Evolutionary conservation across 768 basidiomycete species (phyloP).

Genomic region (Leccinum pellstonianum): DNA sequence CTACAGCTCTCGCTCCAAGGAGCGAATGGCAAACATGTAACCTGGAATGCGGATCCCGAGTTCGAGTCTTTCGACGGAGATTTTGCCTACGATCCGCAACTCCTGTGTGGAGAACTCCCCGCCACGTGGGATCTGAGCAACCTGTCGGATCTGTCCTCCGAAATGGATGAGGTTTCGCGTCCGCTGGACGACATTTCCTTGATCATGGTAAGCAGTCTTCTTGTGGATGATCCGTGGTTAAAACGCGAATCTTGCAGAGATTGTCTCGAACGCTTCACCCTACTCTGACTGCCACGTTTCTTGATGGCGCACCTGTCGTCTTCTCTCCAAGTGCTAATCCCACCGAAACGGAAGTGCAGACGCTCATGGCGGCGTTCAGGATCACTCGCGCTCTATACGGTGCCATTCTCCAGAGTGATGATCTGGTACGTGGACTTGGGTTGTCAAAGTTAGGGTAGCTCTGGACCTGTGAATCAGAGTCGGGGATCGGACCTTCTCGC

Average conservation of each 20-base stretch:
- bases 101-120: constrained; percentile 13
- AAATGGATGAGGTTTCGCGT: constrained; percentile 16
- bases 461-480: constrained; percentile 23
- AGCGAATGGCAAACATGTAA: constrained; percentile 19
- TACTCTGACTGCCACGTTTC: constrained; percentile 75
- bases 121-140: constrained; percentile 36
- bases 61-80: constrained; percentile 31
- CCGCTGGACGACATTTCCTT: constrained; percentile 19
- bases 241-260: constrained; percentile 42
- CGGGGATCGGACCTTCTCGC: constrained; percentile 23
- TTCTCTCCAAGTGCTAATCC: constrained; percentile 68
- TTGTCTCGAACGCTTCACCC: constrained; percentile 75
- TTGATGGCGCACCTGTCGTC: constrained; percentile 82
- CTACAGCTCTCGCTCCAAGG: constrained; percentile 32
- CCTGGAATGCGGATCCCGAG: constrained; percentile 27
- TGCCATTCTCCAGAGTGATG: constrained; percentile 46
- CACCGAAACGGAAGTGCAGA: constrained; percentile 57
- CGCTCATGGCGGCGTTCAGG: constrained; percentile 54
- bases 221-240: constrained; percentile 14
- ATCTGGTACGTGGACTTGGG: constrained; percentile 29
- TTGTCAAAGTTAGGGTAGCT: not conserved
- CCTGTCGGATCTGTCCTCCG: constrained; percentile 26
- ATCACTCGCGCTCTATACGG: constrained; percentile 64
- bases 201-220: constrained; percentile 27
- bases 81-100: constrained; percentile 27